Percentiles rank a stretch among this genome's conserved stretches.
Conservation (phyloP, 1,139 yeast species). For the Debaryomycetaceae sp. region DNA sequence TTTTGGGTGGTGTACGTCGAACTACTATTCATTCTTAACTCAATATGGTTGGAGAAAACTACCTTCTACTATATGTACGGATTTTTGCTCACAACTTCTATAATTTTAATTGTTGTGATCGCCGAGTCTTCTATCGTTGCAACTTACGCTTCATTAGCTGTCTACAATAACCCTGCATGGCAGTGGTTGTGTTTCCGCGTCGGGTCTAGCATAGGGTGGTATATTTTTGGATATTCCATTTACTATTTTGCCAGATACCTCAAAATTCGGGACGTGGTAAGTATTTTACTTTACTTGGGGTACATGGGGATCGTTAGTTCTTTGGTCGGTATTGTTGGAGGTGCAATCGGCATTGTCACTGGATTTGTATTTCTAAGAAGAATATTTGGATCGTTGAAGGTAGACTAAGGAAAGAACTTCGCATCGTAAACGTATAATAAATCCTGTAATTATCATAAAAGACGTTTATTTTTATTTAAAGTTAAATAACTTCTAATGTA, state of each 20-base stretch:
- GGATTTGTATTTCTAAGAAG: slow-evolving; percentile 58
- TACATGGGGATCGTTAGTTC: slow-evolving; percentile 67
- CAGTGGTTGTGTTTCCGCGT: slow-evolving; percentile 79
- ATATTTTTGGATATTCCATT: slow-evolving; percentile 63
- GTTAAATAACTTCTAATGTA: slow-evolving; percentile 1
- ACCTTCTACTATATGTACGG: slow-evolving; percentile 81
- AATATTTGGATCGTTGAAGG: slow-evolving; percentile 57
- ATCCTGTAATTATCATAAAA: slow-evolving; percentile 1
- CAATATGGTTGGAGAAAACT: slow-evolving; percentile 78
- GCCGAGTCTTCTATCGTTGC: slow-evolving; percentile 74
- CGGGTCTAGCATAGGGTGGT: slow-evolving; percentile 71
- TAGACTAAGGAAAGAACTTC: slow-evolving; percentile 38
- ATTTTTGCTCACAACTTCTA: slow-evolving; percentile 60
- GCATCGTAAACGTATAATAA: slow-evolving; percentile 2
- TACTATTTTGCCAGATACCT: slow-evolving; percentile 60
- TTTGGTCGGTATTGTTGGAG: slow-evolving; percentile 68
- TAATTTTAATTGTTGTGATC: slow-evolving; percentile 59
- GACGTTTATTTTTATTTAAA: slow-evolving; percentile 7
- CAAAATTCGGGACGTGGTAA: slow-evolving; percentile 65
- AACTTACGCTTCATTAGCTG: slow-evolving; percentile 57
- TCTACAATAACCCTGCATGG: slow-evolving; percentile 68
- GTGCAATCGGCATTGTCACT: slow-evolving; percentile 68
- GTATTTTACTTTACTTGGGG: slow-evolving; percentile 64
- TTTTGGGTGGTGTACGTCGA: slow-evolving; percentile 82
- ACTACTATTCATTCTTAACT: slow-evolving; percentile 66